A percentile compares a stretch with the other conserved stretches of the same genome.
Evolutionary conservation across 306 rosid genomes (phyloP).

Genomic region (Abrus precatorius): DNA sequence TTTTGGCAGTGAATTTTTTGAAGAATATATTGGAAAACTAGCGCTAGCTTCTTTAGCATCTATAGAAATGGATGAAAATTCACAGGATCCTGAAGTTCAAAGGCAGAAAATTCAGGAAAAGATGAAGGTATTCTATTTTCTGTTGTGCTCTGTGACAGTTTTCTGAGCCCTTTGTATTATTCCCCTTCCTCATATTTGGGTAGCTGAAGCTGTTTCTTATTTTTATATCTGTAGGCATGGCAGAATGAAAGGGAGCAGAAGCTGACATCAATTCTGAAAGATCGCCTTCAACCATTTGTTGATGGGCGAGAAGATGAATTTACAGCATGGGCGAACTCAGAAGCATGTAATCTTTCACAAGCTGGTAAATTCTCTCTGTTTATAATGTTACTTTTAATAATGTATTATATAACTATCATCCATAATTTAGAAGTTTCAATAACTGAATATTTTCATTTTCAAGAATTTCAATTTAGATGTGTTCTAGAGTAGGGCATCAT

Average conservation of each 20-base stretch:
- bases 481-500: neutral
- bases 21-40: conserved; percentile 88
- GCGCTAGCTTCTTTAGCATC: conserved; percentile 80
- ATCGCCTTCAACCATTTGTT: conserved; percentile 78
- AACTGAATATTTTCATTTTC: conserved; percentile 21
- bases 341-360: conserved; percentile 77
- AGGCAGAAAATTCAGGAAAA: conserved; percentile 73
- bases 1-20: conserved; percentile 92
- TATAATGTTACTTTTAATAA: neutral
- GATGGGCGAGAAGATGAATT: conserved; percentile 76
- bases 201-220: conserved; percentile 42
- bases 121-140: conserved; percentile 59
- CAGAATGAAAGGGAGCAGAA: conserved; percentile 88
- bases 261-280: conserved; percentile 67
- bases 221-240: conserved; percentile 58
- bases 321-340: conserved; percentile 72
- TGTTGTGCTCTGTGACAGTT: conserved; percentile 23
- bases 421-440: conserved; percentile 16
- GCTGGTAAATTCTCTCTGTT: conserved; percentile 67
- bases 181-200: conserved; percentile 21
- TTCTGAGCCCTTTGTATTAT: neutral
- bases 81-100: conserved; percentile 64
- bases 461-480: conserved; percentile 13
- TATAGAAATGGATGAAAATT: conserved; percentile 68
- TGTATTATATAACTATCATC: conserved; percentile 2